Base-by-base conservation (phyloP, 2,329 filamentous ascomycete species). In the Akanthomyces muscarius region DNA sequence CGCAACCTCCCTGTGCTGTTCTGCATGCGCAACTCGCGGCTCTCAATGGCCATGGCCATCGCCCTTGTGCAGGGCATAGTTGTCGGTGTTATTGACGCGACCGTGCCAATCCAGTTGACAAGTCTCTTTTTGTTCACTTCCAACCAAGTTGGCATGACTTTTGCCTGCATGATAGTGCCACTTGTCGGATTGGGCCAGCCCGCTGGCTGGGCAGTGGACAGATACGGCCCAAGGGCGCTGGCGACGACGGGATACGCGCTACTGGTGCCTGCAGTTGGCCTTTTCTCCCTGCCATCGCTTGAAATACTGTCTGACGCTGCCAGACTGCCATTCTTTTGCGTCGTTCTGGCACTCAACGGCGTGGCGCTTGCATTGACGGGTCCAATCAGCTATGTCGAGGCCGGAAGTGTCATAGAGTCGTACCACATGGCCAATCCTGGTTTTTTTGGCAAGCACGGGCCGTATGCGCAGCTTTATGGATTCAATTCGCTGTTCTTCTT, bases 391-490 rank as follows among this genome's bases (percentile, higher is more conserved):
- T 48, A 54, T 25, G 65, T 66, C 4, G 63, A 66, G 52, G 65
- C 60, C 3, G 59, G 28, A 14, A 42, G 56, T 41, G 25, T 59
- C 13, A 66, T 61, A n/a, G 25, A 63, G 21, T 51, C 51, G 28
- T 65, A 66, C 25, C 51, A 61, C 42, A 5, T n/a, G 47, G 53
- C 64, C 10, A 65, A 66, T 21, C 63, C 63, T 1, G 63, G 28
- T 13, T 63, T 65, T 25, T 66, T 66, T 41, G 63, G 47, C 14
- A 23, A 65, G 30, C 33, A 66, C 13, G 65, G 65, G 14, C 65
- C 65, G 16, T 66, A 65, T 21, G 65, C 65, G 16, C 63, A 66
- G n/a, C 55, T 66, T 2, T 61, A 63, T 28, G 64, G 56, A 18
- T 53, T 65, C 45, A 63, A 36, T 16, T 61, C 51, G 7, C 1